Conservation (phyloP, 257 asterid genomes). For the Solanum boliviense region DNA sequence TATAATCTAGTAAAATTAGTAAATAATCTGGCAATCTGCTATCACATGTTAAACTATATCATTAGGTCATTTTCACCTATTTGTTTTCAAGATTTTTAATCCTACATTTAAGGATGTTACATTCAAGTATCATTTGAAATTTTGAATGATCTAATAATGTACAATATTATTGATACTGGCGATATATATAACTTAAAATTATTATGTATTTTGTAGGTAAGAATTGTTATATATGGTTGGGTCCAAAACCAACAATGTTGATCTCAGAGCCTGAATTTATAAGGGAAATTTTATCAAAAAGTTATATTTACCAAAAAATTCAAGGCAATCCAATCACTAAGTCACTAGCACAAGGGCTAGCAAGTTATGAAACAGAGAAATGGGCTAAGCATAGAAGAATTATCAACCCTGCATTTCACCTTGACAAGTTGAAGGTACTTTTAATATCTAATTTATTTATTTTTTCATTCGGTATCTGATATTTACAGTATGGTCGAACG, state of each 20-base stretch:
- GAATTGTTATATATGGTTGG: slow-evolving; percentile 26
- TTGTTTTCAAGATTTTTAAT: too few species aligned
- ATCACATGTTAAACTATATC: not conserved
- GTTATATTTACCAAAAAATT: slow-evolving; percentile 18
- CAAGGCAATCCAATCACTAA: slow-evolving; percentile 16
- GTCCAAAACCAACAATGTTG: slow-evolving; percentile 21
- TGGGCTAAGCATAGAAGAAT: slow-evolving; percentile 33
- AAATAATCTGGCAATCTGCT: not conserved
- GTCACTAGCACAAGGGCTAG: slow-evolving; percentile 23
- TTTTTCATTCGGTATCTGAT: too few species aligned
- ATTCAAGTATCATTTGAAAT: not conserved
- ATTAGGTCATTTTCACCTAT: not conserved
- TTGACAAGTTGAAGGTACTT: slow-evolving; percentile 30
- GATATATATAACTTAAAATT: not conserved
- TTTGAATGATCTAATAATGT: not conserved
- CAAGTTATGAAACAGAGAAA: slow-evolving; percentile 25
- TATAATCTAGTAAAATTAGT: too few species aligned
- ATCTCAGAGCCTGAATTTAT: slow-evolving; percentile 22
- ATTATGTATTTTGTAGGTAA: slow-evolving; percentile 8
- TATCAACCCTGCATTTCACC: slow-evolving; percentile 30
- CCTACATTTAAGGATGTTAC: not conserved
- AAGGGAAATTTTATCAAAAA: slow-evolving; percentile 21
- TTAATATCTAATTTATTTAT: not conserved
- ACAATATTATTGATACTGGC: not conserved
- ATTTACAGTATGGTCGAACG: too few species aligned